Evolutionary conservation across 176 grass and related monocot species (phyloP).

Genomic region (Paspalum vaginatum): DNA sequence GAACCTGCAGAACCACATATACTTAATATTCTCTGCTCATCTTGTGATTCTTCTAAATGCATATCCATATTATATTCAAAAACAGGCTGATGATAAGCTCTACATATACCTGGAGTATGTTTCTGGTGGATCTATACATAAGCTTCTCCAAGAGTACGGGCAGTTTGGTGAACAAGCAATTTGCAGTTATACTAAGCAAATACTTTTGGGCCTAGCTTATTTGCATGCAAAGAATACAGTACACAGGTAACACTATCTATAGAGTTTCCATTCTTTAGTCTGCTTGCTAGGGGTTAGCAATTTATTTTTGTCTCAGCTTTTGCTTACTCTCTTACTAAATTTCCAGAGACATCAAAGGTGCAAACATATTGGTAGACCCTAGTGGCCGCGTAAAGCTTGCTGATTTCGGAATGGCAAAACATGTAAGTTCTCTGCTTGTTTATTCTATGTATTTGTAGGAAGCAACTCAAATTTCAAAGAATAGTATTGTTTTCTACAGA

Average conservation of each 20-base stretch:
- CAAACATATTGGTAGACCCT: constrained; percentile 98
- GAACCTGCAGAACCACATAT: not conserved
- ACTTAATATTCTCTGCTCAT: constrained; percentile 8
- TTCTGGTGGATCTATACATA: constrained; percentile 98
- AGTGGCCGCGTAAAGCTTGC: constrained; percentile 97
- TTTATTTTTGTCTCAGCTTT: constrained; percentile 41
- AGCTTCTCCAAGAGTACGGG: constrained; percentile 95
- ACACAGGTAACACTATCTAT: constrained; percentile 72
- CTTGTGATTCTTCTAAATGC: constrained; percentile 31
- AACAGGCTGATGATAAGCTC: constrained; percentile 86
- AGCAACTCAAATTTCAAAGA: constrained; percentile 34
- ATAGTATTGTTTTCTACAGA: constrained; percentile 21
- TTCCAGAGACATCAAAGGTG: constrained; percentile 97
- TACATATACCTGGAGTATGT: constrained; percentile 99
- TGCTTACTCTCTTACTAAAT: constrained; percentile 38
- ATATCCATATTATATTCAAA: constrained; percentile 31
- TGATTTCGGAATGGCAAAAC: constrained; percentile 99
- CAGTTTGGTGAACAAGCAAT: constrained; percentile 93
- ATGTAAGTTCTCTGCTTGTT: constrained; percentile 50
- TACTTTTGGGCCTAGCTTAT: constrained; percentile 91
- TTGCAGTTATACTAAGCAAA: constrained; percentile 98
- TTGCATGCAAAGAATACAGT: constrained; percentile 97
- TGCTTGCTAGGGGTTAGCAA: constrained; percentile 15
- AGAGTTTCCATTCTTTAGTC: constrained; percentile 9
- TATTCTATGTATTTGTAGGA: constrained; percentile 26